A percentile compares a stretch with the other conserved stretches of the same genome.
Evolutionary conservation across 2,329 filamentous ascomycete species (phyloP).

Genomic region (Colletotrichum sp.): DNA sequence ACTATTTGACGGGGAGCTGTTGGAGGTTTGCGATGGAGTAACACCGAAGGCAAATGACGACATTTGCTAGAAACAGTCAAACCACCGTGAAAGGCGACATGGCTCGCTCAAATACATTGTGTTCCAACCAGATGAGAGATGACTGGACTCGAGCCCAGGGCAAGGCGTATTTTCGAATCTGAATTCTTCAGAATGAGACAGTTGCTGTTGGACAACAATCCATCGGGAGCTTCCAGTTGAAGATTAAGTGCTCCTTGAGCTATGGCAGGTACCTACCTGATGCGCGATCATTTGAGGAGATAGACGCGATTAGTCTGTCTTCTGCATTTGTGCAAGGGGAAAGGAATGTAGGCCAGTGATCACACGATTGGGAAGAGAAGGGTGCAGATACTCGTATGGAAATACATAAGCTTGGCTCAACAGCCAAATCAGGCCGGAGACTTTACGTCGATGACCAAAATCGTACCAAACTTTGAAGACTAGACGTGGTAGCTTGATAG

Average conservation of each 20-base stretch:
- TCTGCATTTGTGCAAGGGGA: neutral
- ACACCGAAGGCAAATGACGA: constrained; percentile 18
- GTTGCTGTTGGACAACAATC: neutral
- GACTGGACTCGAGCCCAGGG: neutral
- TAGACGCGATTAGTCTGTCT: neutral
- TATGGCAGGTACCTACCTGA: neutral
- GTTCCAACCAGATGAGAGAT: neutral
- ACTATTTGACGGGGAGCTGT: neutral
- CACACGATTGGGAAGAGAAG: neutral
- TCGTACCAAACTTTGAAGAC: neutral
- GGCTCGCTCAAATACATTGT: neutral
- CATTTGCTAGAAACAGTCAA: neutral
- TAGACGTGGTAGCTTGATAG: accelerated
- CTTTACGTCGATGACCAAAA: neutral
- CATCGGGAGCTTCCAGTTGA: neutral
- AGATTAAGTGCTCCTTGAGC: neutral
- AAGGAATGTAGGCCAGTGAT: neutral
- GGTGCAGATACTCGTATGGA: neutral
- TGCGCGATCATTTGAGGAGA: neutral
- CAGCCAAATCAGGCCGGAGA: neutral
- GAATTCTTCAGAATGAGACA: neutral
- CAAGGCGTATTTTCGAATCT: neutral
- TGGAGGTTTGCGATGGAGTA: constrained; percentile 3
- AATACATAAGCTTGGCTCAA: neutral
- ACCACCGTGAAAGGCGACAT: neutral